Evolutionary conservation across 768 basidiomycete genomes (phyloP).

Genomic region (Podaxis sp.): DNA sequence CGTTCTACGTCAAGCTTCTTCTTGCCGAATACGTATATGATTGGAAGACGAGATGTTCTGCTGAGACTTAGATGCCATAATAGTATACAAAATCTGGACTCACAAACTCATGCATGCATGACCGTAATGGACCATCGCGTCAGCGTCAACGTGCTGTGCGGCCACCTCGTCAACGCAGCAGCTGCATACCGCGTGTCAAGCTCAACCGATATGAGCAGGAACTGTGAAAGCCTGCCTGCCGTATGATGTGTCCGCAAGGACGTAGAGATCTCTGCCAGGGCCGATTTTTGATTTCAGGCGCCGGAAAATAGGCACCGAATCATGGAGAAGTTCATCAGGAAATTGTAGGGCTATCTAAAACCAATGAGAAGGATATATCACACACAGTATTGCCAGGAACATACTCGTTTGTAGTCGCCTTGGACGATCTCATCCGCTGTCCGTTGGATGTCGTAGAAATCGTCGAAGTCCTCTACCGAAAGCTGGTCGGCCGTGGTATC

Average conservation of each 20-base stretch:
- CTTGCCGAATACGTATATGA: constrained; percentile 89
- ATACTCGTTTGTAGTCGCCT: constrained; percentile 70
- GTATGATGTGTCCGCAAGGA: constrained; percentile 97
- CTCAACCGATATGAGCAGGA: neutral
- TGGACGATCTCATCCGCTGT: constrained; percentile 61
- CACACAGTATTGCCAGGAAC: constrained; percentile 19
- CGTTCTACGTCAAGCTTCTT: constrained; percentile 56
- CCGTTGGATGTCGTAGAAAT: constrained; percentile 74
- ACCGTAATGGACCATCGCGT: constrained; percentile 92
- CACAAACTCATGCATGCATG: constrained; percentile 95
- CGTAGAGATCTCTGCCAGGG: constrained; percentile 64
- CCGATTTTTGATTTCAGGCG: constrained; percentile 54
- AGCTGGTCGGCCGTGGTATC: constrained; percentile 17
- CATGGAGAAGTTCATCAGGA: constrained; percentile 87
- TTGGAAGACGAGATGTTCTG: constrained; percentile 85
- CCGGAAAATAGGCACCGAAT: constrained; percentile 83
- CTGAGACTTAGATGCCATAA: neutral
- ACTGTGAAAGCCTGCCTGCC: constrained; percentile 67
- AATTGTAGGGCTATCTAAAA: constrained; percentile 87
- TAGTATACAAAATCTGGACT: constrained; percentile 27
- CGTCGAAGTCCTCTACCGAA: constrained; percentile 45
- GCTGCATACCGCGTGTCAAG: constrained; percentile 36
- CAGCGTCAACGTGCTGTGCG: constrained; percentile 90
- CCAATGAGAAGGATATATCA: neutral
- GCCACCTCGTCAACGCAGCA: constrained; percentile 98